Evolutionary conservation across 129 eudicot genomes (phyloP), one percentile per base, ranked within the genome.

Genomic region (Lonicera japonica): DNA sequence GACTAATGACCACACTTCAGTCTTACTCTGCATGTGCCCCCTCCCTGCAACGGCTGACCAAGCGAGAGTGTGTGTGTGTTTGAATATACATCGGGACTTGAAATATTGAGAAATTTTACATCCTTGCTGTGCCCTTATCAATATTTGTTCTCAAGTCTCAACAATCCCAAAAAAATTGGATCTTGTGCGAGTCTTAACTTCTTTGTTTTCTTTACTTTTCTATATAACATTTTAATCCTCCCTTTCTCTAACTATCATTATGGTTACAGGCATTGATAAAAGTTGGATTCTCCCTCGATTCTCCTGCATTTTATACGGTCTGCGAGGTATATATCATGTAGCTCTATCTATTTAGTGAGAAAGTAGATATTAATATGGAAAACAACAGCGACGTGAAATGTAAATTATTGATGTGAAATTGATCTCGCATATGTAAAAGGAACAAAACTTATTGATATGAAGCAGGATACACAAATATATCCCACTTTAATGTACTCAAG

Each of bases 221-320:
- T 11, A n/a, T 50, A 15, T 21, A 17, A 5, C 36, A 48, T 15
- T 10, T 20, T 23, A 11, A 8, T 14, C 47, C 8, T 56, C 65
- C 15, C 13, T 25, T 3, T 60, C 36, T 76, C 57, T 63, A 50
- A 66, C 52, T 10, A 34, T 56, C 48, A 24, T 60, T 5, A 21
- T 61, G 29, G 39, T 62, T 76, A 56, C 60, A 90, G 97, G 97
- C 84, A 56, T 81, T 90, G 81, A 54, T 72, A 67, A 90, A 90
- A 75, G 54, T 86, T 56, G 92, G 85, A 57, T 72, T 90, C 74
- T 76, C 89, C 29, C 76, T 90, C 25, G 97, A 90, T 70, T 86
- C 92, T 58, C 97, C 97, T 12, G 92, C 97, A 62, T 83, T 90
- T 65, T 90, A 83, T 79, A 90, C 95, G 15, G 97, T 76, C 60